Percentiles rank a stretch among this genome's conserved stretches.
phyloP scores from a whole-genome alignment of 192 early-diverging fungal genomes.

The Phycomyces nitens region DNA sequence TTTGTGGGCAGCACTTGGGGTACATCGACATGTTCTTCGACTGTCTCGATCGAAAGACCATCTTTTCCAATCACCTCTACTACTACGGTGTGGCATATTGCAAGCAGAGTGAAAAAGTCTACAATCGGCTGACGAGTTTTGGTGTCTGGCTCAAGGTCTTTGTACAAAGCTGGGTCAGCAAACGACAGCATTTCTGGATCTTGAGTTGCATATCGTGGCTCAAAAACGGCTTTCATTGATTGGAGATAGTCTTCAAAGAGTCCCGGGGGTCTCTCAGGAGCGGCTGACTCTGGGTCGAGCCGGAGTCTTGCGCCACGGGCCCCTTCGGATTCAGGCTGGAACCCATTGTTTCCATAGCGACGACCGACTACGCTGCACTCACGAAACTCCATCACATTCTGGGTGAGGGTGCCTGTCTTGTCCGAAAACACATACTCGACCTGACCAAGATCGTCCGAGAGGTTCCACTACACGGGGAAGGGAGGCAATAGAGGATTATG shows the following conservation, averaged over 20 bases:
- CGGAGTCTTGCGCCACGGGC: constrained; percentile 40
- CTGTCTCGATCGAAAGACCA: constrained; percentile 38
- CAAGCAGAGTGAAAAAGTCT: constrained; percentile 86
- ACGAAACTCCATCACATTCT: constrained; percentile 96
- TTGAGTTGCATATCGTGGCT: constrained; percentile 60
- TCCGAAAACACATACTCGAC: constrained; percentile 96
- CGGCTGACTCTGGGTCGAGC: constrained; percentile 48
- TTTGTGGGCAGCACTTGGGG: not conserved
- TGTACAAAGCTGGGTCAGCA: constrained; percentile 77
- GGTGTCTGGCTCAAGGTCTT: constrained; percentile 52
- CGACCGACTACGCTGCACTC: constrained; percentile 87
- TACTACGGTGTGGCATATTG: constrained; percentile 94
- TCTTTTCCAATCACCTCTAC: constrained; percentile 62
- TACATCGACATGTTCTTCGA: constrained; percentile 31
- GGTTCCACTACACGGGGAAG: constrained; percentile 67
- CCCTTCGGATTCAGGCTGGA: constrained; percentile 61
- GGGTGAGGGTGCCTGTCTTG: constrained; percentile 95
- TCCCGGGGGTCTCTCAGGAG: constrained; percentile 32
- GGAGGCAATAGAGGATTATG: too few relatives aligned
- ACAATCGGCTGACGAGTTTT: constrained; percentile 40
- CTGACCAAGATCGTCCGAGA: constrained; percentile 94
- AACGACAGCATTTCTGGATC: constrained; percentile 68
- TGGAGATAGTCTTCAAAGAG: constrained; percentile 54
- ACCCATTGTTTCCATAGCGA: constrained; percentile 77
- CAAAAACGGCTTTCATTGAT: constrained; percentile 63